phyloP scores from a whole-genome alignment of 306 rosid species.

The Prosopis cineraria region DNA sequence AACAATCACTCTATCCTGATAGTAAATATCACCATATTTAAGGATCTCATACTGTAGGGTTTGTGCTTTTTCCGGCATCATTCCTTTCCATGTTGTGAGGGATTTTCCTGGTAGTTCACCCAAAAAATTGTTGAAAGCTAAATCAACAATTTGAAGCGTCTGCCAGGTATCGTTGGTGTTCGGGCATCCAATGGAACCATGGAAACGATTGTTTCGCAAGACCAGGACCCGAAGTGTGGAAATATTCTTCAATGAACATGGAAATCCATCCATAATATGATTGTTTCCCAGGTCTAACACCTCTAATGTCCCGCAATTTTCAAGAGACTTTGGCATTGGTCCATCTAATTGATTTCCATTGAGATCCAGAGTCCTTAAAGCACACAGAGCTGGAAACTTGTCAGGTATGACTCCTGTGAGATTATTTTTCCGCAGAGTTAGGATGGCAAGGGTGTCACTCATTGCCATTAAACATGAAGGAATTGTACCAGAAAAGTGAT shows the following conservation, averaged over 20 bases:
- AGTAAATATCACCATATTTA: not conserved
- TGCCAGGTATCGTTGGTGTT: constrained; percentile 29
- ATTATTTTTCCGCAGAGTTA: constrained; percentile 39
- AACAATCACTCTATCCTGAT: constrained; percentile 45
- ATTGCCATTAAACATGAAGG: constrained; percentile 37
- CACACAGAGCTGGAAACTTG: constrained; percentile 31
- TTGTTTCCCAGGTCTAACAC: constrained; percentile 48
- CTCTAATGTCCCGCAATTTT: constrained; percentile 31
- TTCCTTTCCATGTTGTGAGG: constrained; percentile 51
- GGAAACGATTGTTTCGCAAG: constrained; percentile 44
- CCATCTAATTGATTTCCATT: constrained; percentile 36
- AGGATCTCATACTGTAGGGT: not conserved
- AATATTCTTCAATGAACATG: constrained; percentile 44
- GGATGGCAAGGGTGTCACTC: constrained; percentile 31
- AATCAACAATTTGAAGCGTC: constrained; percentile 51
- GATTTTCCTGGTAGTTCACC: constrained; percentile 36
- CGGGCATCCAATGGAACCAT: constrained; percentile 40
- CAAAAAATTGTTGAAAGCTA: constrained; percentile 49
- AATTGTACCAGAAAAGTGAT: constrained; percentile 39
- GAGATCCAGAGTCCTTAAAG: constrained; percentile 44
- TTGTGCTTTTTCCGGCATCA: constrained; percentile 33
- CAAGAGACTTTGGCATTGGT: constrained; percentile 50
- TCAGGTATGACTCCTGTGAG: constrained; percentile 36
- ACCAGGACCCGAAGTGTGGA: constrained; percentile 47
- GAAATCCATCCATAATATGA: constrained; percentile 23